phyloP scores from a whole-genome alignment of 1,284 basidiomycete genomes.

The Trametes polyzona region DNA sequence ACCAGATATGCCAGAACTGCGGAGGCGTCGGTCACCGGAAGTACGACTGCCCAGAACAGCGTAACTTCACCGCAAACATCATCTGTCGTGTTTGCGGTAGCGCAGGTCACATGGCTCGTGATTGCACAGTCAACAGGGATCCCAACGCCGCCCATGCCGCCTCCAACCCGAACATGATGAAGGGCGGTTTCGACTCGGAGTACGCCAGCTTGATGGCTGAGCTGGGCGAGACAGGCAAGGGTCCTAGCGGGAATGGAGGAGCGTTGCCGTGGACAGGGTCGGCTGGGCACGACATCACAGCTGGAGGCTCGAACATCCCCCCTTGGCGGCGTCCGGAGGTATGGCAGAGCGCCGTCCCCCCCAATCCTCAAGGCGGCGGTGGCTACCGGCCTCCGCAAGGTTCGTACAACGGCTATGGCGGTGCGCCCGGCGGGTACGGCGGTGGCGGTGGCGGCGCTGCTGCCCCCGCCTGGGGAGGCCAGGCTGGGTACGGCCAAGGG shows the following conservation, averaged over 20 bases:
- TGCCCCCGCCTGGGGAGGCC: constrained; percentile 38
- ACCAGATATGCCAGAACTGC: constrained; percentile 98
- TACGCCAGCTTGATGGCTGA: constrained; percentile 98
- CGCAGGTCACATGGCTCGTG: constrained; percentile 95
- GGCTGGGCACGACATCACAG: constrained; percentile 74
- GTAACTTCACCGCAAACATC: constrained; percentile 96
- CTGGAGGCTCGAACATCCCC: constrained; percentile 79
- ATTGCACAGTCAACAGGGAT: constrained; percentile 87
- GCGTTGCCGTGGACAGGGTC: constrained; percentile 66
- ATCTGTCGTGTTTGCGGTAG: constrained; percentile 96
- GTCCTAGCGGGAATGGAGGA: constrained; percentile 55
- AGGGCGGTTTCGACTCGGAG: constrained; percentile 92
- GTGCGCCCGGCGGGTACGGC: constrained; percentile 34
- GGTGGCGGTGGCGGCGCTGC: constrained; percentile 21
- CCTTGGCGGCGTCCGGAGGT: constrained; percentile 87
- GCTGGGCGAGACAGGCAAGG: constrained; percentile 84
- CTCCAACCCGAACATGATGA: constrained; percentile 48
- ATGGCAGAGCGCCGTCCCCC: constrained; percentile 62
- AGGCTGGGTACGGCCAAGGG: constrained; percentile 43
- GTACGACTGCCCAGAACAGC: constrained; percentile 96
- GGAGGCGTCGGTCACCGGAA: constrained; percentile 94
- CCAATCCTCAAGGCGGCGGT: constrained; percentile 44
- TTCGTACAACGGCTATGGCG: constrained; percentile 34
- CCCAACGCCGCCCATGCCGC: constrained; percentile 53
- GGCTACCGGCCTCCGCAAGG: constrained; percentile 46